These are phyloP conservation scores for Debaryomyces singareniensis DNA, from an alignment of 1,139 yeast genomes.

Conservation along the genomic window DNA sequence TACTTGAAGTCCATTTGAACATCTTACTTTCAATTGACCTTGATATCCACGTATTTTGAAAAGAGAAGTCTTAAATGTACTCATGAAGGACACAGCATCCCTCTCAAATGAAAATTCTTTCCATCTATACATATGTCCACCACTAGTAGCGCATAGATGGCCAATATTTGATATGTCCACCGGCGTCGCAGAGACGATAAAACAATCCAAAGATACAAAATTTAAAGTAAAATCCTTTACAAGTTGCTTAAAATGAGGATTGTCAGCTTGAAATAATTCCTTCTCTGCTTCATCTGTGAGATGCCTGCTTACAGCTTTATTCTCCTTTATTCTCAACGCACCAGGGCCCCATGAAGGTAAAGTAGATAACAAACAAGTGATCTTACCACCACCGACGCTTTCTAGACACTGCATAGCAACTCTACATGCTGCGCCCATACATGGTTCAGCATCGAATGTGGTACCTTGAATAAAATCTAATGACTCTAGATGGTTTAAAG, in stretches of 20 bases:
- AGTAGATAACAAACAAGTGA: slow-evolving; percentile 59
- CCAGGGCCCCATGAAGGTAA: slow-evolving; percentile 89
- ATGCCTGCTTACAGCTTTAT: slow-evolving; percentile 27
- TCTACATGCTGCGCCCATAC: slow-evolving; percentile 74
- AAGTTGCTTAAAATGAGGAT: slow-evolving; percentile 55
- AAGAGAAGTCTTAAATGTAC: slow-evolving; percentile 50
- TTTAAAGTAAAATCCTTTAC: slow-evolving; percentile 51
- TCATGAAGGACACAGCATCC: slow-evolving; percentile 63
- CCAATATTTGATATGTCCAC: slow-evolving; percentile 76
- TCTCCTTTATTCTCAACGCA: slow-evolving; percentile 50
- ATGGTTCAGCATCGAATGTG: slow-evolving; percentile 56
- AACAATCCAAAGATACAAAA: slow-evolving; percentile 73
- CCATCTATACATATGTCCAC: slow-evolving; percentile 66
- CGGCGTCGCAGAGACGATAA: slow-evolving; percentile 58
- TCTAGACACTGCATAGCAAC: slow-evolving; percentile 64
- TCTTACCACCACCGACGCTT: slow-evolving; percentile 72
- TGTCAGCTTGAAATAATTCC: slow-evolving; percentile 50
- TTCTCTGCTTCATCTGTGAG: slow-evolving; percentile 51
- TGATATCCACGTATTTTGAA: slow-evolving; percentile 59
- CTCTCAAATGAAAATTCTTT: slow-evolving; percentile 61
- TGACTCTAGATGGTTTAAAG: slow-evolving; percentile 56
- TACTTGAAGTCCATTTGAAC: slow-evolving; percentile 85
- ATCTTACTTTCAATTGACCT: slow-evolving; percentile 77
- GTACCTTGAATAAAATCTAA: slow-evolving; percentile 32
- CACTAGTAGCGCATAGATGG: slow-evolving; percentile 59